Percentiles rank a stretch among this genome's conserved stretches.
These are phyloP conservation scores for Trypanosoma caninum DNA, from an alignment of 208 protist genomes.

Conservation along the genomic window DNA sequence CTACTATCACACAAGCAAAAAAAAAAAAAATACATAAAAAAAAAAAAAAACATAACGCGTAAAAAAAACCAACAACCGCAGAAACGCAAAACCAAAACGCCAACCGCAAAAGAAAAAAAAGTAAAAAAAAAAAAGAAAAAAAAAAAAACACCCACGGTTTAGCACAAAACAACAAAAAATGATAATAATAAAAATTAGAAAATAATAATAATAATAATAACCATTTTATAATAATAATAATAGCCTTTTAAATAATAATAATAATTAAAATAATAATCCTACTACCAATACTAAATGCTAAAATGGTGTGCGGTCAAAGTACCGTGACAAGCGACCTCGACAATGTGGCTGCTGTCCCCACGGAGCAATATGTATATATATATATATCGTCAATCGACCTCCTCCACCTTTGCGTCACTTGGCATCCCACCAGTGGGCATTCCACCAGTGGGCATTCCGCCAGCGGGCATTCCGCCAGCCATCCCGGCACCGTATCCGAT, in stretches of 20 bases:
- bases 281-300: neutral
- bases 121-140: constrained; percentile 5
- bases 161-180: constrained; percentile 3
- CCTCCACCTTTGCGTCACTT: too few species aligned
- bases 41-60: constrained; percentile 5
- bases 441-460: too few species aligned
- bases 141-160: neutral
- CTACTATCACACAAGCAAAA: constrained; percentile 2
- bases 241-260: neutral
- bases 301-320: neutral
- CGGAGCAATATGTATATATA: too few species aligned
- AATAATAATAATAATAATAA: neutral
- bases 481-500: too few species aligned
- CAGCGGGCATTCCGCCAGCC: too few species aligned
- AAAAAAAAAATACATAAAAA: neutral
- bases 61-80: neutral
- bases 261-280: neutral
- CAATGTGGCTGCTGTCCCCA: too few species aligned
- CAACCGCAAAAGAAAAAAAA: neutral
- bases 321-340: too few species aligned
- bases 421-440: too few species aligned
- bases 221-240: neutral
- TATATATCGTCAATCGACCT: too few species aligned
- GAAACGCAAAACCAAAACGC: neutral
- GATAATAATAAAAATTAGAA: neutral